Base-by-base conservation (phyloP, 495 filamentous ascomycete genomes). In the Trichoderma asperelloides region DNA sequence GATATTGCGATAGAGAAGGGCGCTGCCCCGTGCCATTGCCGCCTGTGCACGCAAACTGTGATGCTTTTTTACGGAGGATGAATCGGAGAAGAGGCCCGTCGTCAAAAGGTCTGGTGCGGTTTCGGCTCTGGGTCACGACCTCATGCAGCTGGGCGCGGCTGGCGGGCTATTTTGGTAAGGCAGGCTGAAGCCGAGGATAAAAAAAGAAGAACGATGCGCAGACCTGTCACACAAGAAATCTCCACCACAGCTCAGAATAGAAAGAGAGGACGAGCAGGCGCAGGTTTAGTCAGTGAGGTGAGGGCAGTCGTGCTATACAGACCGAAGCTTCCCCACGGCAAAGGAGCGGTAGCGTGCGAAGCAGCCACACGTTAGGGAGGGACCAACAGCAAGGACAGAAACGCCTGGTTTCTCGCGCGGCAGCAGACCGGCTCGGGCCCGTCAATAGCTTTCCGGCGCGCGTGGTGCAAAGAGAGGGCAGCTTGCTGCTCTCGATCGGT, bases 281-380 rank as follows among this genome's bases (percentile, higher is more conserved):
- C 33, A 8, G 33, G 51, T n/a, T 60, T 25, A 25, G 27, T 27
- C 55, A 60, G 30, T 25, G 55, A 60, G 55, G n/a, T n/a, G n/a
- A n/a, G n/a, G n/a, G 55, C 55, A 21, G 55, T 60, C 25, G 23
- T 27, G 23, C 55, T 3, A 30, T 55, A 55, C 49, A 55, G 49
- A 25, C 11, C 11, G 23, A 25, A 60, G 55, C 23, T 30, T 60
- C 27, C 55, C 55, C 23, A 27, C n/a, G 27, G 4, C 27, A 60
- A 60, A 60, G 16, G 55, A 60, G 55, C 55, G 55, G 55, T 60
- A 60, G 55, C 55, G 55, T 18, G n/a, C 55, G n/a, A 60, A 60
- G 23, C 55, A 28, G 55, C 55, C 30, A 60, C 23, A 27, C 9
- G 13, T 1, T 9, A 9, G 4, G 13, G 12, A 30, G 9, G 23